Evolutionary conservation across 305 asterid species (phyloP).

Genomic region (Fraxinus greggii): DNA sequence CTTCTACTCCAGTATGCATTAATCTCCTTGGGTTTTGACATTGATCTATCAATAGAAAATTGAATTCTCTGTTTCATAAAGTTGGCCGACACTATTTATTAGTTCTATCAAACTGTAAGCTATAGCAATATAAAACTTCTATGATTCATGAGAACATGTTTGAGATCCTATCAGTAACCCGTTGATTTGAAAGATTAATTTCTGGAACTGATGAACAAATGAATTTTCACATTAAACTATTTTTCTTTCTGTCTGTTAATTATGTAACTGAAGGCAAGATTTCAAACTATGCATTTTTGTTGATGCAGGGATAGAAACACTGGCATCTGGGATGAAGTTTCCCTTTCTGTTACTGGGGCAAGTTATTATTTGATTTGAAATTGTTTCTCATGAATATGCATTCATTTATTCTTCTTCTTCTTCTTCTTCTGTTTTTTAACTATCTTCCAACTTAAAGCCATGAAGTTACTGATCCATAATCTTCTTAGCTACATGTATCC

Average conservation of each 20-base stretch:
- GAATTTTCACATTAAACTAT: background rate
- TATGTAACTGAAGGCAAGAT: slow-evolving; percentile 16
- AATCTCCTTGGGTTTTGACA: background rate
- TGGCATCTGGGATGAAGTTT: slow-evolving; percentile 99
- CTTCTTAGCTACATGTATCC: background rate
- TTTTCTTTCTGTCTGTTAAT: slow-evolving; percentile 5
- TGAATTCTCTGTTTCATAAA: background rate
- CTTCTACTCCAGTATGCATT: background rate
- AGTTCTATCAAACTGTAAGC: slow-evolving; percentile 10
- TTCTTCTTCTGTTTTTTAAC: background rate
- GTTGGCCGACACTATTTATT: background rate
- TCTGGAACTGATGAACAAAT: background rate
- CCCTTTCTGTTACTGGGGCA: slow-evolving; percentile 88
- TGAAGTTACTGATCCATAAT: background rate
- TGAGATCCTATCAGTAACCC: slow-evolving; percentile 7
- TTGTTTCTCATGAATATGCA: slow-evolving; percentile 6
- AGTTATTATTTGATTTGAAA: slow-evolving; percentile 28
- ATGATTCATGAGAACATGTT: background rate
- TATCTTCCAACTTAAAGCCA: background rate
- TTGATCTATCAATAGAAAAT: background rate
- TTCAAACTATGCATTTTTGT: background rate
- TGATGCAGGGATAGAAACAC: slow-evolving; percentile 91
- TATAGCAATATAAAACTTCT: background rate
- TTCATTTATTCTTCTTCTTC: background rate
- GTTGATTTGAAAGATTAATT: slow-evolving; percentile 1